These are phyloP conservation scores for Umbelopsis sp. DNA, from an alignment of 371 early-diverging fungal species.

Conservation along the genomic window DNA sequence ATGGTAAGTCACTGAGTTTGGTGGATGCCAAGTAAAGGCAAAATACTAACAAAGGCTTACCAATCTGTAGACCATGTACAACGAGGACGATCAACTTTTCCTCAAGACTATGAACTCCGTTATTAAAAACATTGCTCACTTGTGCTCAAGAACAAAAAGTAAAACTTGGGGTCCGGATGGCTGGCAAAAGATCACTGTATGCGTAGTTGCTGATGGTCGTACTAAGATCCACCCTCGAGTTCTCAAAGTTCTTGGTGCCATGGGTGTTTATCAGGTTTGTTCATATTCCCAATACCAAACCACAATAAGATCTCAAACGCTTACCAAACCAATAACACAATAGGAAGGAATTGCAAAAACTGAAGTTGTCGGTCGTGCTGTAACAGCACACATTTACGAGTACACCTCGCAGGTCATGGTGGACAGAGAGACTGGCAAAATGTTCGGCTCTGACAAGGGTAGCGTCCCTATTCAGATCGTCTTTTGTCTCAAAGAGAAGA, in stretches of 20 bases:
- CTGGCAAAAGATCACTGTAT: conserved; percentile 91
- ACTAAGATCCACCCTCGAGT: conserved; percentile 75
- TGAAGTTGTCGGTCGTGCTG: conserved; percentile 43
- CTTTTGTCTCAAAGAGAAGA: conserved; percentile 84
- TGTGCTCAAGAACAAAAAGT: conserved; percentile 31
- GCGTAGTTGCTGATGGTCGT: conserved; percentile 84
- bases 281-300: too few species aligned
- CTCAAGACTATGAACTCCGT: conserved; percentile 83
- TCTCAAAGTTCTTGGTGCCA: conserved; percentile 77
- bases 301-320: too few species aligned
- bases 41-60: too few species aligned
- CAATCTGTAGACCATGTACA: conserved; percentile 4
- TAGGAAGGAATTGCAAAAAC: conserved; percentile 70
- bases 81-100: conserved; percentile 87
- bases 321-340: background rate
- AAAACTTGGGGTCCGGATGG: conserved; percentile 66
- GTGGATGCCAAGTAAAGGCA: background rate
- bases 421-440: conserved; percentile 53
- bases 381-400: conserved; percentile 73
- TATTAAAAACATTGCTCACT: conserved; percentile 85
- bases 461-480: conserved; percentile 81
- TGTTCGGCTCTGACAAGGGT: conserved; percentile 62
- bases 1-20: conserved; percentile 31
- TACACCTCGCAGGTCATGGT: conserved; percentile 80
- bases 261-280: conserved; percentile 85